Evolutionary conservation across 768 basidiomycete genomes (phyloP), one percentile per base, ranked within the genome.

Genomic region (Clavulina sp.): DNA sequence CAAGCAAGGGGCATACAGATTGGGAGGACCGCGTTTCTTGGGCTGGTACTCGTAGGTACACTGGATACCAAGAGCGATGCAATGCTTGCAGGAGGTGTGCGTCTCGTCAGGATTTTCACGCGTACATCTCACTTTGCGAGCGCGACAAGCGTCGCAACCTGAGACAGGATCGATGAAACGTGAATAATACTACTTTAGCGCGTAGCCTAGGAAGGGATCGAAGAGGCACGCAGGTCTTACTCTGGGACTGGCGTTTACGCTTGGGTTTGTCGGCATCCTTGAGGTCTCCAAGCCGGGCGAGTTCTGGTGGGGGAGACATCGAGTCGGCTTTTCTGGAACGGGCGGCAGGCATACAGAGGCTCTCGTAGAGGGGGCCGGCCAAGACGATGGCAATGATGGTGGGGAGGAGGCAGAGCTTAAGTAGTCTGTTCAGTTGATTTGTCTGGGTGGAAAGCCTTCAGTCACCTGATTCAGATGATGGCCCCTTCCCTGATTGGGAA

Each of bases 21-120:
- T 92, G 1, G 88, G 89, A 2, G 89, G 89, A 0, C 89, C 89
- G 52, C 89, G 71, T 65, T 92, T 92, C 71, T 89, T 89, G 19
- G 89, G 89, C 62, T 85, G 83, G 63, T 92, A 92, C 61, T 87
- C 83, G 58, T 91, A 93, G 1, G 84, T 88, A 64, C 89, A 91
- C 4, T 78, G 74, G 47, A 89, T 82, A 19, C 78, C 81, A 48
- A 91, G 76, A 0, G 81, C 73, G 58, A 81, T 70, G 63, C 86
- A 91, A 61, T 89, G 86, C 62, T 84, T 88, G 81, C 86, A 89
- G 5, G 81, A 72, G 57, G 77, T 77, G 64, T 80, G 81, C 6
- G 75, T 69, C 56, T 84, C 82, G 21, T 59, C 57, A 24, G 78
- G 74, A 58, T 80, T 80, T 38, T 38, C 36, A 56, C 81, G 71